A percentile compares a stretch with the other conserved stretches of the same genome.
phyloP scores from a whole-genome alignment of 139 green algal genomes.

The Coelastrella sp. region DNA sequence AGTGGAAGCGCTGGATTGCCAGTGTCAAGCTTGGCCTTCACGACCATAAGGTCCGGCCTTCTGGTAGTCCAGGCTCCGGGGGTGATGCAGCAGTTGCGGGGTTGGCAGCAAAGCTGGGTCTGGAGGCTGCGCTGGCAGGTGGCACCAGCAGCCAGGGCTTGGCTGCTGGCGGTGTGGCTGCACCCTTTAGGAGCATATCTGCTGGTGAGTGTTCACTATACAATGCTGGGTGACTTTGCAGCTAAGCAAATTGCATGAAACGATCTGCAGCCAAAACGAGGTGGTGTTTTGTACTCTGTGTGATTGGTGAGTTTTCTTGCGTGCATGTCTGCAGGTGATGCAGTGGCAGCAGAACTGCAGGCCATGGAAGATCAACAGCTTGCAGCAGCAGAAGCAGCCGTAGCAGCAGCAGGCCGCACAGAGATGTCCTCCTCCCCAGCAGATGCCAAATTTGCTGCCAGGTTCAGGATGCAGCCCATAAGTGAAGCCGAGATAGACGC shows the following conservation, averaged over 20 bases:
- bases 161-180: neutral
- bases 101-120: neutral
- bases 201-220: neutral
- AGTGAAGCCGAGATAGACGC: slow-evolving; percentile 32
- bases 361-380: neutral
- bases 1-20: slow-evolving; percentile 50
- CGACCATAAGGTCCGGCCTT: slow-evolving; percentile 37
- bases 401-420: neutral
- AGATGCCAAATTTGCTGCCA: slow-evolving; percentile 30
- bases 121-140: neutral
- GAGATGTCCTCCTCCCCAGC: slow-evolving; percentile 2
- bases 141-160: slow-evolving; percentile 9
- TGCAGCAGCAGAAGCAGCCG: slow-evolving; percentile 1
- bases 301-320: neutral
- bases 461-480: slow-evolving; percentile 46
- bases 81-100: slow-evolving; percentile 36
- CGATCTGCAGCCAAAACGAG: too few relatives aligned
- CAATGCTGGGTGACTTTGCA: too few relatives aligned
- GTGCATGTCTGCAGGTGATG: neutral
- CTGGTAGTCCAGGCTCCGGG: slow-evolving; percentile 21
- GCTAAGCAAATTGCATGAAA: too few relatives aligned
- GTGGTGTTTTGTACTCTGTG: too few relatives aligned
- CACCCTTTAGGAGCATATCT: neutral
- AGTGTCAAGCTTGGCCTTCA: slow-evolving; percentile 42
- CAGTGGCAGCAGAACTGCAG: neutral